These are phyloP conservation scores for Colletotrichum acutatum DNA, from an alignment of 2,329 filamentous ascomycete species.

Conservation along the genomic window DNA sequence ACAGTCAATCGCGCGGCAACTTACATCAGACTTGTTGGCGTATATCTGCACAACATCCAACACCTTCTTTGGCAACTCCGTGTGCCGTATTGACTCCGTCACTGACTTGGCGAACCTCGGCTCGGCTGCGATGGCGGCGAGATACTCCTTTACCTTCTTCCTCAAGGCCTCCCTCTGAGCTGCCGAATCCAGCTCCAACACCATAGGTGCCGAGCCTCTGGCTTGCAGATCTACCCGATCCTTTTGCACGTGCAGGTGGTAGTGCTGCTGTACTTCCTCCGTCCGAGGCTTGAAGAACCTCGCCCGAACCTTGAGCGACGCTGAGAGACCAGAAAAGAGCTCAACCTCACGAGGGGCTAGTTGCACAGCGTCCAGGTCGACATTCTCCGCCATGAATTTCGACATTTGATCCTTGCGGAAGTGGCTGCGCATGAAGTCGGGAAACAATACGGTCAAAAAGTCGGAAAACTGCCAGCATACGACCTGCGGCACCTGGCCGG, in stretches of 20 bases:
- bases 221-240: slow-evolving; percentile 53
- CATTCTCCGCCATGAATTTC: slow-evolving; percentile 60
- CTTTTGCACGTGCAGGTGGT: slow-evolving; percentile 54
- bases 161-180: slow-evolving; percentile 57
- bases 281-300: slow-evolving; percentile 64
- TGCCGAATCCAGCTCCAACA: slow-evolving; percentile 56
- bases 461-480: slow-evolving; percentile 70
- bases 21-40: slow-evolving; percentile 56
- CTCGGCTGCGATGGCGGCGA: slow-evolving; percentile 60
- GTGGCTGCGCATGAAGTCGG: slow-evolving; percentile 61
- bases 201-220: slow-evolving; percentile 60
- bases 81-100: slow-evolving; percentile 58
- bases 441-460: slow-evolving; percentile 64
- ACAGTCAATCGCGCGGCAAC: slow-evolving; percentile 27
- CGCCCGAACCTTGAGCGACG: slow-evolving; percentile 58
- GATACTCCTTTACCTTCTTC: slow-evolving; percentile 59
- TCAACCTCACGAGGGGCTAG: slow-evolving; percentile 52
- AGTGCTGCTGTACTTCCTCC: slow-evolving; percentile 61
- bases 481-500: slow-evolving; percentile 60
- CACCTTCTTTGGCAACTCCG: slow-evolving; percentile 57
- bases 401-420: slow-evolving; percentile 62
- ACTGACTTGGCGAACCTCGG: slow-evolving; percentile 60
- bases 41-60: slow-evolving; percentile 61
- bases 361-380: slow-evolving; percentile 54
- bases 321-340: slow-evolving; percentile 61